Base-by-base conservation (phyloP, 2,329 filamentous ascomycete genomes). In the Parafenestella ontariensis region DNA sequence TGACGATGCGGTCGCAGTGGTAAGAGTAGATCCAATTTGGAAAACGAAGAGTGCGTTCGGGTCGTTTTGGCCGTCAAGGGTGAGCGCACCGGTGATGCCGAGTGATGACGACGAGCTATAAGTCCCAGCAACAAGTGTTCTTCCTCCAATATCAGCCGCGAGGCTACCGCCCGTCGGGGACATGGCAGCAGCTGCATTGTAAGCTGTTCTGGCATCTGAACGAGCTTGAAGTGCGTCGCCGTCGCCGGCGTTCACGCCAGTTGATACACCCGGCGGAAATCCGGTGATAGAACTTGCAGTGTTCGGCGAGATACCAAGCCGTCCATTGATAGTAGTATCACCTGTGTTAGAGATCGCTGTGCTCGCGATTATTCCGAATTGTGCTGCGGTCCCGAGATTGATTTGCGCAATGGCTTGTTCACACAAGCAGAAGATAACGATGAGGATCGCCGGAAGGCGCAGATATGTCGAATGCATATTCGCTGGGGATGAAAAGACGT, bases 21-120 rank as follows among this genome's bases (percentile, higher is more conserved):
- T 55, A 18, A 58, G 54, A 2, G 54, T 58, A 2, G 45, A 48
- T 3, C 54, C 54, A 15, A 61, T 58, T 28, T 61, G 54, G 33
- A 61, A 58, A 15, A 61, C 45, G 20, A 61, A 57, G 13, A 42
- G 37, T 7, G 58, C 31, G 21, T 61, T 31, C 15, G 54, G 41
- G 33, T 58, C 20, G 33, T 52, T 57, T 29, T 56, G 41, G 5
- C 41, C 58, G 40, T 61, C 51, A 5, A 61, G 48, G 3, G 48
- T 51, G 18, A 58, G 54, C 42, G 46, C 33, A 13, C 58, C 58
- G 9, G 58, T 58, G 15, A 61, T 33, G n/a, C 31, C 18, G 1
- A 48, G 44, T 9, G 51, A 31, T 11, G 54, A 51, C 3, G 48
- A 9, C 1, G 51, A 23, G 18, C 24, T 47, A n/a, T 58, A 59